Evolutionary conservation across 805 yeast genomes (phyloP).

Genomic region (Kluyveromyces lactis): DNA sequence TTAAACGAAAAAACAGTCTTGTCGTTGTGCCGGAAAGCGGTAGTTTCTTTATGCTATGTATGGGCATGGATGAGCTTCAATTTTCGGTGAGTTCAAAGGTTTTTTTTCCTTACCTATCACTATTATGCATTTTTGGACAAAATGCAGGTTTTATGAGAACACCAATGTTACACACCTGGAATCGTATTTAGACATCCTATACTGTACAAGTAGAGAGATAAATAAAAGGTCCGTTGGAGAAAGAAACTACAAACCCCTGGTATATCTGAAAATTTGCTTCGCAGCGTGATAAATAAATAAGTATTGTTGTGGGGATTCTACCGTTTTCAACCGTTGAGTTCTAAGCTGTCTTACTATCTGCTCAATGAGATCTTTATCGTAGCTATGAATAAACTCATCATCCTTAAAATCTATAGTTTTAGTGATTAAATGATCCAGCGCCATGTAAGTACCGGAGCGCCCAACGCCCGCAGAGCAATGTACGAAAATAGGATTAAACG

Average conservation of each 20-base stretch:
- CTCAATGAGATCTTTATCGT: constrained; percentile 26
- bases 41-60: too few relatives aligned
- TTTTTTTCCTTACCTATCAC: too few relatives aligned
- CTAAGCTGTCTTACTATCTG: constrained; percentile 28
- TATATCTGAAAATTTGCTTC: constrained; percentile 7
- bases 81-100: too few relatives aligned
- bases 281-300: constrained; percentile 29
- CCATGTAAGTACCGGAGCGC: constrained; percentile 83
- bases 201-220: too few relatives aligned
- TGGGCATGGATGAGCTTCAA: too few relatives aligned
- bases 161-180: too few relatives aligned
- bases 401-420: constrained; percentile 19
- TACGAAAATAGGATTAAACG: constrained; percentile 49
- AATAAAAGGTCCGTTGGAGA: too few relatives aligned
- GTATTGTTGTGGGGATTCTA: constrained; percentile 28
- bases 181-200: too few relatives aligned
- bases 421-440: constrained; percentile 32
- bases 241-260: constrained; percentile 2
- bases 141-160: too few relatives aligned
- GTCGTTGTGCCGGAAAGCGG: too few relatives aligned
- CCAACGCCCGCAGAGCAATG: constrained; percentile 99
- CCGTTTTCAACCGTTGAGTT: constrained; percentile 30
- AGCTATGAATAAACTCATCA: constrained; percentile 8
- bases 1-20: too few relatives aligned
- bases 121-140: too few relatives aligned